Percentiles rank a stretch among this genome's conserved stretches.
phyloP scores from a whole-genome alignment of 768 basidiomycete species.

The Daedaleopsis sinensis region DNA sequence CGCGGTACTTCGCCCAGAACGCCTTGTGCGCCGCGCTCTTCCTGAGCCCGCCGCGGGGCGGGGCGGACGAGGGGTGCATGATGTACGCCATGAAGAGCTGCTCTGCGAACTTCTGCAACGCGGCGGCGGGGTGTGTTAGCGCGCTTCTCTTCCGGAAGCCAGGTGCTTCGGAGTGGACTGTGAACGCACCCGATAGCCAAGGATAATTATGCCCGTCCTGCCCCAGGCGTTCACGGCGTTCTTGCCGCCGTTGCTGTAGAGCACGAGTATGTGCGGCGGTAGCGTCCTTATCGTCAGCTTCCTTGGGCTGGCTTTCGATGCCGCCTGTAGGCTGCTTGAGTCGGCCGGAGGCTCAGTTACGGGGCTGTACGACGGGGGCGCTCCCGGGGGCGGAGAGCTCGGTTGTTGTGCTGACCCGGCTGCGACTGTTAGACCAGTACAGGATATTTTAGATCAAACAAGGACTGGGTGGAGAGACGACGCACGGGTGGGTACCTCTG shows the following conservation, averaged over 20 bases:
- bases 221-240: not conserved
- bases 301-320: too few species aligned
- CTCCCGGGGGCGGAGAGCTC: too few species aligned
- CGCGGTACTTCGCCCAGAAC: not conserved
- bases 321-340: too few species aligned
- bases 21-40: not conserved
- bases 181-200: not conserved
- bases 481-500: too few species aligned
- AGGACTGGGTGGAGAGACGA: too few species aligned
- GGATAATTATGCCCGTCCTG: not conserved
- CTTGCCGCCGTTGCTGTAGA: not conserved
- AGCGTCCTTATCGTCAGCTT: not conserved
- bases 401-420: too few species aligned
- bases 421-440: too few species aligned
- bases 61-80: not conserved
- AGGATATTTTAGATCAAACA: too few species aligned
- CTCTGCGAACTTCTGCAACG: not conserved
- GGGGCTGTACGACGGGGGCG: too few species aligned
- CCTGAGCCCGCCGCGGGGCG: not conserved
- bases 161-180: too few species aligned
- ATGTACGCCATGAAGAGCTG: not conserved
- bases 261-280: not conserved
- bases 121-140: not conserved
- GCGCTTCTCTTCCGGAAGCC: not conserved
- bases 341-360: too few species aligned